Base-by-base conservation (phyloP, 495 filamentous ascomycete genomes). In the Saxophila tyrrhenica region DNA sequence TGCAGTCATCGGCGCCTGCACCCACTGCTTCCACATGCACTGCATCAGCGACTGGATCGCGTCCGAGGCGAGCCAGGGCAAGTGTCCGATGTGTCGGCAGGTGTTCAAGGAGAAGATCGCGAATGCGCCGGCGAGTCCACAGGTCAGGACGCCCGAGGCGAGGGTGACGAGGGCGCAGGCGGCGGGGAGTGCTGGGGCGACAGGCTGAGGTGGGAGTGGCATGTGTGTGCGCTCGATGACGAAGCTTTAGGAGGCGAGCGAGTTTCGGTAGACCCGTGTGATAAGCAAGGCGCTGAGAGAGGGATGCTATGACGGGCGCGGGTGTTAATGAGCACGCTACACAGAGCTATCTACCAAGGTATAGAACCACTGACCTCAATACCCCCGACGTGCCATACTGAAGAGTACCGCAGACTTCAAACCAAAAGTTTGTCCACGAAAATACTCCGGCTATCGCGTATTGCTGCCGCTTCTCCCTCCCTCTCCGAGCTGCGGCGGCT, bases 21-120 rank as follows among this genome's bases (percentile, higher is more conserved):
- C 87, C 11, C 94, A 99, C 65, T 92, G 88, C 45, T 97, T 97
- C 65, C 92, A 97, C 70, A 90, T 94, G 90, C 92, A 99, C 69
- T 99, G 92, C 64, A 87, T 97, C 52, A 77, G 85, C 66, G 88
- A 89, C 44, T 99, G 92, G 92, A 87, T 99, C 55, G 83, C 92
- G 61, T 89, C 94, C 64, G 92, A 96, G 51, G 82, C 86, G 16
- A 87, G 89, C 9, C 91, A 94, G 64, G 92, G 89, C 16, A 80
- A 94, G 44, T 99, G 92, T 69, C 92, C 92, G 16, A 97, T 99
- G 94, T 99, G 92, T 64, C 78, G 92, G 49, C 92, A 96, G 29
- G 53, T 38, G n/a, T 61, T 61, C 48, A 49, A 48, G 16, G 57
- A 57, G 55, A 61, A 57, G 29, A 46, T 56, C n/a, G 51, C 56